Base-by-base conservation (phyloP, 441 rosid species). In the Aquilaria agallochum region DNA sequence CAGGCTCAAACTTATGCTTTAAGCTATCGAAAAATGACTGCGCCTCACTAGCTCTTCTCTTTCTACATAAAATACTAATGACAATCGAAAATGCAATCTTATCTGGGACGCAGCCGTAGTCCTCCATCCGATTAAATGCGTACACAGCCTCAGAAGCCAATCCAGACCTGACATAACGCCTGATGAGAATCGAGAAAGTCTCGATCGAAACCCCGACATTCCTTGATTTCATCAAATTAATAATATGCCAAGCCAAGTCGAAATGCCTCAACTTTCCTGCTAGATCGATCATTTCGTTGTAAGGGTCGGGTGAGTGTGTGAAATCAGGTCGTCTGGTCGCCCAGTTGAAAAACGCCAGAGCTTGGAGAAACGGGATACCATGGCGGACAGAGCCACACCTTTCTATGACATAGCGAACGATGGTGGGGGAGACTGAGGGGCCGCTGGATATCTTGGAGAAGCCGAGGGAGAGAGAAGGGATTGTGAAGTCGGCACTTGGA, bases 81-180 rank as follows among this genome's bases (percentile, higher is more conserved):
- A 90, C 80, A 7, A 85, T 67, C 4, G 96, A 88, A 72, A 94
- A 94, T 2, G 87, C 90, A n/a, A 83, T 74, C 69, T 75, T 81
- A 68, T 94, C 95, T 1, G 96, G 97, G 62, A 44, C 64, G 49
- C 91, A 85, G 31, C 80, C 81, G 59, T 90, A 94, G 45, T 94
- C 98, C 73, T 94, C 98, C 97, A 94, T 90, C 0, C 96, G 88
- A 45, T 90, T 87, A 60, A 94, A 90, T 7, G 93, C 83, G 74
- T 83, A 93, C 12, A 88, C 86, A 2, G 98, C 98, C 77, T 94
- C 98, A 2, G 80, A 80, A 11, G 90, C 76, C 70, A 94, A 51
- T 40, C 97, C 98, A 11, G 96, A 95, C 74, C 86, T 84, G 64
- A 84, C 90, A 36, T 88, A 94, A n/a, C 98, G 95, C 59, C 97